Percentiles rank a stretch among this genome's conserved stretches.
Conservation (phyloP, 192 early-diverging fungal genomes). For the Coemansia sp. region DNA sequence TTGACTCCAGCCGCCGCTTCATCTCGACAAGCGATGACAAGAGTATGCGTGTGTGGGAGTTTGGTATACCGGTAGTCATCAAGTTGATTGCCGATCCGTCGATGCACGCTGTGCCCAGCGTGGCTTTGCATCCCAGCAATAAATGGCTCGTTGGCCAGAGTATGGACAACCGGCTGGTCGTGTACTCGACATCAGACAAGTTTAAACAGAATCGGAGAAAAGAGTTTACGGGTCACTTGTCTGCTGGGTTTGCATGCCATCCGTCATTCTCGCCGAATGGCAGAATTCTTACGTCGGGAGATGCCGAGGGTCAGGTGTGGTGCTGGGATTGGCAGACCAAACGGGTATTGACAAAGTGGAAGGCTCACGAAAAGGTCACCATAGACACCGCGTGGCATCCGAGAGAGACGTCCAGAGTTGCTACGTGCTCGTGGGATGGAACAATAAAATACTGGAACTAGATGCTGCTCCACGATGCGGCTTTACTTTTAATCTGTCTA, state of each 20-base stretch:
- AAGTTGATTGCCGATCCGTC: slow-evolving; percentile 94
- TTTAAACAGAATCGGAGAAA: slow-evolving; percentile 91
- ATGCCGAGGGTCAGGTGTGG: slow-evolving; percentile 89
- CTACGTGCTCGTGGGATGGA: slow-evolving; percentile 94
- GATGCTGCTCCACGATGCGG: not conserved
- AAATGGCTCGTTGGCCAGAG: slow-evolving; percentile 95
- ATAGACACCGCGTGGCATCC: slow-evolving; percentile 96
- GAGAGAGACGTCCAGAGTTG: slow-evolving; percentile 86
- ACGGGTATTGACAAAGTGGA: slow-evolving; percentile 80
- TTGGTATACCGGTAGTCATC: slow-evolving; percentile 96
- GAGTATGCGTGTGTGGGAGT: slow-evolving; percentile 96
- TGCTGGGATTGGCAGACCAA: slow-evolving; percentile 98
- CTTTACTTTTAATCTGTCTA: not conserved
- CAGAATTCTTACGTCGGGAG: slow-evolving; percentile 81
- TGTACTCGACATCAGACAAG: slow-evolving; percentile 82
- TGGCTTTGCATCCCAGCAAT: slow-evolving; percentile 80
- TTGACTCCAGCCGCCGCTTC: slow-evolving; percentile 91
- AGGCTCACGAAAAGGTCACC: slow-evolving; percentile 88
- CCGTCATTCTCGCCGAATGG: slow-evolving; percentile 92
- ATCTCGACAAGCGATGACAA: slow-evolving; percentile 98
- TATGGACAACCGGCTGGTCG: slow-evolving; percentile 93
- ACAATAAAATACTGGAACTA: slow-evolving; percentile 87
- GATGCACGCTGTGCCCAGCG: slow-evolving; percentile 96
- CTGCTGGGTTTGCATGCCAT: slow-evolving; percentile 97
- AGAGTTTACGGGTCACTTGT: slow-evolving; percentile 85